Evolutionary conservation across 305 asterid species (phyloP).

Genomic region (Plantago rigida): DNA sequence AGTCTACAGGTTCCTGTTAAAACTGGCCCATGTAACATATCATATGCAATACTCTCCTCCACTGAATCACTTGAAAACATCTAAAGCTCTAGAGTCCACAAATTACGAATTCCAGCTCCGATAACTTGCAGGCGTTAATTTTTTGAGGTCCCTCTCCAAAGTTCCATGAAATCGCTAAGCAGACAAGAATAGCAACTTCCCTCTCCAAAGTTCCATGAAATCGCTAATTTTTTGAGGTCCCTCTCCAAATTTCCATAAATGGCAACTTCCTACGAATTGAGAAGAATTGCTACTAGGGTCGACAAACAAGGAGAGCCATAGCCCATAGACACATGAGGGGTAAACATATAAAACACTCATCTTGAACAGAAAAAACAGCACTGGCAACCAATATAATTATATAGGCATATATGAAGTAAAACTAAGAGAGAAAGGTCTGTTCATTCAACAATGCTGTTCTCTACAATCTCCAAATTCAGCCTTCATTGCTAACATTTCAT

Average conservation of each 20-base stretch:
- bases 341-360: not conserved
- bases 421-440: not conserved
- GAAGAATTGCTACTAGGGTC: not conserved
- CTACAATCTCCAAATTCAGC: not conserved
- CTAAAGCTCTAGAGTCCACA: slow-evolving; percentile 3
- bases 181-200: not conserved
- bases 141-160: slow-evolving; percentile 1
- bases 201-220: not conserved
- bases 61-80: slow-evolving; percentile 11
- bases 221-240: not conserved
- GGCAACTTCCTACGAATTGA: not conserved
- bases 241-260: no score
- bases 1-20: not conserved
- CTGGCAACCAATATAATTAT: not conserved
- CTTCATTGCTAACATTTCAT: not conserved
- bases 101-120: slow-evolving; percentile 3
- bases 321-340: no score
- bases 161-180: not conserved
- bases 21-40: slow-evolving; percentile 3
- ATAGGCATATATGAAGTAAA: slow-evolving; percentile 1
- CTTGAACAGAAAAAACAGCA: not conserved
- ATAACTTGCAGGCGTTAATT: not conserved
- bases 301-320: not conserved
- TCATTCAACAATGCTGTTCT: not conserved
- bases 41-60: slow-evolving; percentile 1